Evolutionary conservation across 352 stramenopile species (phyloP), one percentile per base, ranked within the genome.

Genomic region (Aphanomyces invadans): DNA sequence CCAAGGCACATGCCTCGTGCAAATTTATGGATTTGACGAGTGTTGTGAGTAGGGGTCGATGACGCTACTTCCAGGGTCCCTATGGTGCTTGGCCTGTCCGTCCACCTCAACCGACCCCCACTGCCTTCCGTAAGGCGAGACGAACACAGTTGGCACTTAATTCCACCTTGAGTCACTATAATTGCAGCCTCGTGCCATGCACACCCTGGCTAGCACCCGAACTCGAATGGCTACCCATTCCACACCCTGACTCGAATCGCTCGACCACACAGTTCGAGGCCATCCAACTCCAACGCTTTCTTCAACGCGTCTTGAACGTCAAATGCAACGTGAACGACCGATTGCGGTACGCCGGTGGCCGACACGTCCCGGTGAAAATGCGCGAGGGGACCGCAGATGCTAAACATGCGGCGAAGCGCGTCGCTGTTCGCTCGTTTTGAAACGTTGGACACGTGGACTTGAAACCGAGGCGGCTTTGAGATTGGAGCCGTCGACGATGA

Each of bases 401-500:
- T n/a, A 57, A 57, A 57, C 49, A 57, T 57, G 21, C 49, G 49
- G 12, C 49, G 29, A 12, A 57, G 49, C 11, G 17, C 17, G 19
- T 57, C 49, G 21, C 11, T 57, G 11, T 12, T 32, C 11, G 49
- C 49, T 7, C 23, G 49, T 26, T 32, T 29, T n/a, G 49, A 57
- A n/a, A 57, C 49, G 23, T 57, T 57, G 19, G 25, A 23, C 12
- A 57, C 49, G 19, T 33, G 17, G 12, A 57, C 23, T 29, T 57
- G 32, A n/a, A 52, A 52, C 23, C 44, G 12, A 25, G 38, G 38
- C 38, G 38, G 9, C 9, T 19, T 52, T 25, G 4, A n/a, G 44
- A 9, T 4, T 9, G 44, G 7, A 9, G 44, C 4, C 44, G 44
- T 19, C 19, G 44, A 9, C 9, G 12, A 25, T 7, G 12, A 25